A percentile compares a stretch with the other conserved stretches of the same genome.
Evolutionary conservation across 495 filamentous ascomycete genomes (phyloP).

Genomic region (Viridothelium virens): DNA sequence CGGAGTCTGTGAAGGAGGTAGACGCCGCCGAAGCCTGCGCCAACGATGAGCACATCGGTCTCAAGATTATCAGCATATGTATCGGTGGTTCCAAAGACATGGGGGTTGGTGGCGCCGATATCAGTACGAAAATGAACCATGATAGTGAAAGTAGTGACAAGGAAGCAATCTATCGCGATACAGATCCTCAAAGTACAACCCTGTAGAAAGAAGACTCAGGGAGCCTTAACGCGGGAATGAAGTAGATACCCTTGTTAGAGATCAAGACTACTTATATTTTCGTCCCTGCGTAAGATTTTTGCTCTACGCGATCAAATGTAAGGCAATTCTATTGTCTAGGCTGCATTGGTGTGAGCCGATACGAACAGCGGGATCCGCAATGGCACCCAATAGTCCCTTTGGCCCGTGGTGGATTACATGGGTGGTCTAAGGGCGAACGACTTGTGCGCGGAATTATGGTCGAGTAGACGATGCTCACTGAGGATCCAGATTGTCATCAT

Average conservation of each 20-base stretch:
- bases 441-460: neutral
- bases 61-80: slow-evolving; percentile 27
- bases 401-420: neutral
- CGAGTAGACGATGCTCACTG: neutral
- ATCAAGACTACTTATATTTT: slow-evolving; percentile 4
- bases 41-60: slow-evolving; percentile 44
- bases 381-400: neutral
- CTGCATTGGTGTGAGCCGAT: neutral
- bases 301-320: neutral
- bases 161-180: neutral
- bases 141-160: neutral
- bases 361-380: neutral
- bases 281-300: neutral
- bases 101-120: slow-evolving; percentile 21
- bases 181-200: neutral
- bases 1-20: slow-evolving; percentile 39
- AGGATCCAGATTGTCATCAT: neutral
- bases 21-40: slow-evolving; percentile 45
- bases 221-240: neutral
- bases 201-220: neutral
- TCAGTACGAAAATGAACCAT: slow-evolving; percentile 28
- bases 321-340: neutral
- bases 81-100: slow-evolving; percentile 15
- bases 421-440: neutral
- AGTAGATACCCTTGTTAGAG: slow-evolving; percentile 1